Conservation (phyloP, 140 eudicot species). For the Bidens hawaiensis region DNA sequence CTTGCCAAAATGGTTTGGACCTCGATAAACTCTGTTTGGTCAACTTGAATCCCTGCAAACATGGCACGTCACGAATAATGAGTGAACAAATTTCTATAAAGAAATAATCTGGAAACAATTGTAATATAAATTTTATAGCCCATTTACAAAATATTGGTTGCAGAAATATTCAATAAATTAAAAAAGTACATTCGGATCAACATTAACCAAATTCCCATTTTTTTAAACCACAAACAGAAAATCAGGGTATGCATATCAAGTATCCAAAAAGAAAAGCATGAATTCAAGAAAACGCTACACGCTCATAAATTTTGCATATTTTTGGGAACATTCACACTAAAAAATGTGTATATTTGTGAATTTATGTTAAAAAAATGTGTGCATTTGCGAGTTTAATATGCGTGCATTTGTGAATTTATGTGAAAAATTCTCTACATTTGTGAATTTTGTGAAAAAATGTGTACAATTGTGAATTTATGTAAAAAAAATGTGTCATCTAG, state of each 20-base stretch:
- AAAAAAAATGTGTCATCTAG: neutral
- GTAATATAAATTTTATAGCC: neutral
- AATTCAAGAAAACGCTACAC: neutral
- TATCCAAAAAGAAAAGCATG: neutral
- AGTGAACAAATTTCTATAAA: neutral
- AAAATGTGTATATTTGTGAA: neutral
- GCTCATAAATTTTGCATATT: neutral
- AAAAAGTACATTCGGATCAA: neutral
- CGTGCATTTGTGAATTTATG: too few relatives aligned
- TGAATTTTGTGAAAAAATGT: too few relatives aligned
- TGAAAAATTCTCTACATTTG: too few relatives aligned
- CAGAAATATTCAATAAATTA: neutral
- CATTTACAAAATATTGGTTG: neutral
- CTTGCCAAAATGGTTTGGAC: constrained; percentile 58
- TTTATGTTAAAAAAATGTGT: neutral
- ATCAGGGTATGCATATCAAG: neutral
- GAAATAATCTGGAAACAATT: neutral
- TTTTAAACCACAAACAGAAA: neutral
- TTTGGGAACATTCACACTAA: neutral
- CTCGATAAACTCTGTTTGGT: constrained; percentile 64
- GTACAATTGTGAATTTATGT: neutral
- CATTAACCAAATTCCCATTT: neutral
- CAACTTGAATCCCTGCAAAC: constrained; percentile 59
- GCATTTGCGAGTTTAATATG: too few relatives aligned
- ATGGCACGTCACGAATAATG: constrained; percentile 3